phyloP scores from a whole-genome alignment of 2,329 filamentous ascomycete genomes.

The Didymellaceae sp. region DNA sequence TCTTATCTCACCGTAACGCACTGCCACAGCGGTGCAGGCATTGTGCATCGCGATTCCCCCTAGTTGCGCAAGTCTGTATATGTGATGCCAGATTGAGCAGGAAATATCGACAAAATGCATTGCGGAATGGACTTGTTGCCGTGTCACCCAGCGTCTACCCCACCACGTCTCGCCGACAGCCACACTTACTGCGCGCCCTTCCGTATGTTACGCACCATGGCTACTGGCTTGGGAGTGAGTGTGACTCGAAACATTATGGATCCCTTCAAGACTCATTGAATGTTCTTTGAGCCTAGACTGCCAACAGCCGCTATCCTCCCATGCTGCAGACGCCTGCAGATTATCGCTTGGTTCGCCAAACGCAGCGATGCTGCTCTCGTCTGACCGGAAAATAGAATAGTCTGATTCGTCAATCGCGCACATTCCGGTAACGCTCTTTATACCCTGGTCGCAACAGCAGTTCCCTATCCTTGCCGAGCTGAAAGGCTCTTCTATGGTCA shows the following conservation, averaged over 20 bases:
- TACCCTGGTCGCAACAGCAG: conserved; percentile 25
- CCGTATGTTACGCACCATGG: not conserved
- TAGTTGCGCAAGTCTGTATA: conserved; percentile 5
- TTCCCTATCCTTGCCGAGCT: conserved; percentile 35
- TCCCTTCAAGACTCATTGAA: conserved; percentile 28
- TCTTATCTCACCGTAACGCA: conserved; percentile 35
- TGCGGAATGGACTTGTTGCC: conserved; percentile 5
- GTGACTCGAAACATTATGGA: conserved; percentile 4
- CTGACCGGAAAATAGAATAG: conserved; percentile 39
- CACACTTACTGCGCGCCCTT: conserved; percentile 8
- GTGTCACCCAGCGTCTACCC: not conserved
- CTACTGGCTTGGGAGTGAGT: not conserved
- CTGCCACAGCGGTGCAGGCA: conserved; percentile 31
- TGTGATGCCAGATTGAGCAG: conserved; percentile 8
- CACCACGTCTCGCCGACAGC: not conserved
- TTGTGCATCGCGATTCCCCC: conserved; percentile 13
- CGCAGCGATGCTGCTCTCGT: conserved; percentile 33
- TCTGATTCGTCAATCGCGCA: conserved; percentile 31
- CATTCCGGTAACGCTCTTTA: conserved; percentile 6
- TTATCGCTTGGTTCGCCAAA: conserved; percentile 29
- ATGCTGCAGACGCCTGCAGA: conserved; percentile 19
- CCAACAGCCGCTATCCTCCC: conserved; percentile 25
- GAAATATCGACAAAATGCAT: not conserved
- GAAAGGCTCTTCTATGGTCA: conserved; percentile 7
- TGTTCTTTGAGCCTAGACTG: conserved; percentile 22